Conservation (phyloP, 306 rosid species). For the Aeschynomene evenia region DNA sequence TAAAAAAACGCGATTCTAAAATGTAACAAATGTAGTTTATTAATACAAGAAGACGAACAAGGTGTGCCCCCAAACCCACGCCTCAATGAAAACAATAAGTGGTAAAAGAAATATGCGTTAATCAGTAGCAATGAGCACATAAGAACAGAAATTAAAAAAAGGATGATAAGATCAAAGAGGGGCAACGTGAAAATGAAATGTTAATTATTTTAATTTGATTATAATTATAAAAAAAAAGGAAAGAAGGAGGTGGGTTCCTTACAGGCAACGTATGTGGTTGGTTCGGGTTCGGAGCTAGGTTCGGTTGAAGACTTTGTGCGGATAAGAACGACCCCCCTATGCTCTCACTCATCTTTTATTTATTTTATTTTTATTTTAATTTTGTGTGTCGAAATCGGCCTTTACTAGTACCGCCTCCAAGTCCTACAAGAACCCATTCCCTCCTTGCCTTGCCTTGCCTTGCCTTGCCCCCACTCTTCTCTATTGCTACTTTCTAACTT, state of each 20-base stretch:
- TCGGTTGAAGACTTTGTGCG: constrained; percentile 69
- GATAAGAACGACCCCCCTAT: constrained; percentile 81
- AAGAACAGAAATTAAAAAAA: not conserved
- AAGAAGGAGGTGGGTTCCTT: constrained; percentile 87
- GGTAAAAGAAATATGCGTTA: constrained; percentile 22
- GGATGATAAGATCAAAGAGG: constrained; percentile 54
- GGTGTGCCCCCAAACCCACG: constrained; percentile 24
- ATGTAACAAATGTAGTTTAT: constrained; percentile 7
- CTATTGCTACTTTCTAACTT: not conserved
- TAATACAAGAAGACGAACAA: not conserved
- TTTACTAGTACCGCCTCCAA: constrained; percentile 48
- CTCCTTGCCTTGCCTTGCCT: too few species aligned
- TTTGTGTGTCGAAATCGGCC: too few species aligned
- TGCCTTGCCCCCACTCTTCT: constrained; percentile 49
- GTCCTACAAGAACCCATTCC: constrained; percentile 73
- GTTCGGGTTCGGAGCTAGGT: constrained; percentile 53
- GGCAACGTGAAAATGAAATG: constrained; percentile 64
- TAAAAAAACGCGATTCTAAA: not conserved
- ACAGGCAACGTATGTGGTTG: constrained; percentile 60
- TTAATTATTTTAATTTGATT: not conserved
- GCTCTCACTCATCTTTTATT: constrained; percentile 8
- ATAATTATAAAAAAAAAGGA: constrained; percentile 38
- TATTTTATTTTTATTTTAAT: too few species aligned
- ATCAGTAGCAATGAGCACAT: constrained; percentile 27
- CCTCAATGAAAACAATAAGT: constrained; percentile 4